A percentile compares a stretch with the other conserved stretches of the same genome.
These are phyloP conservation scores for Hymenoscyphus fraxineus DNA, from an alignment of 2,329 filamentous ascomycete genomes.

Conservation along the genomic window DNA sequence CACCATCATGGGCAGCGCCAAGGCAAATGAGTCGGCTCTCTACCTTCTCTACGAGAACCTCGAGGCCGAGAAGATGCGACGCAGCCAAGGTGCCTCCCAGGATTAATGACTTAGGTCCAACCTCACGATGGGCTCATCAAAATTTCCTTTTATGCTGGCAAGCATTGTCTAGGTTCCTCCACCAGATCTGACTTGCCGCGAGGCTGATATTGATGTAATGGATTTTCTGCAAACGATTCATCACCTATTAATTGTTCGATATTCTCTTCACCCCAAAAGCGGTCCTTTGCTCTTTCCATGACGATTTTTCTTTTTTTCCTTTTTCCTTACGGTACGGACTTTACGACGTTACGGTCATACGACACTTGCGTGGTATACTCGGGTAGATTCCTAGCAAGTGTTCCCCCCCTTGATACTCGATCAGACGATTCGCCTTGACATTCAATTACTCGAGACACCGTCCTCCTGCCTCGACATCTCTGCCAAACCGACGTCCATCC, in stretches of 20 bases:
- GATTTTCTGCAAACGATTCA: conserved; percentile 36
- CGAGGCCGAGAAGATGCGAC: conserved; percentile 97
- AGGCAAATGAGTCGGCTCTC: conserved; percentile 91
- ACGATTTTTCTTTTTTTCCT: conserved; percentile 30
- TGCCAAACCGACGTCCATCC: conserved; percentile 34
- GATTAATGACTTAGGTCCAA: conserved; percentile 26
- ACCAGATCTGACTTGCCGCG: conserved; percentile 62
- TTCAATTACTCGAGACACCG: conserved; percentile 35
- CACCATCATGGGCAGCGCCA: conserved; percentile 94
- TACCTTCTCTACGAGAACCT: conserved; percentile 98
- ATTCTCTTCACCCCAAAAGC: conserved; percentile 35
- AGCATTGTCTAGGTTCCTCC: conserved; percentile 44
- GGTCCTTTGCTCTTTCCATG: conserved; percentile 33
- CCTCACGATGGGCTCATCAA: conserved; percentile 25
- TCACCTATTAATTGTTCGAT: conserved; percentile 29
- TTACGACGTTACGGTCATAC: conserved; percentile 38
- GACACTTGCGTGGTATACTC: conserved; percentile 30
- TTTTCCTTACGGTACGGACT: conserved; percentile 34
- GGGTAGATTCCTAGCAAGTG: conserved; percentile 28
- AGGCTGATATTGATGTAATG: conserved; percentile 52
- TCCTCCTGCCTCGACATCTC: conserved; percentile 35
- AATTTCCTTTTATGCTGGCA: conserved; percentile 50
- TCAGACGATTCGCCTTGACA: conserved; percentile 37
- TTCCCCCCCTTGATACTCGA: conserved; percentile 31
- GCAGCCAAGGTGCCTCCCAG: conserved; percentile 64